A percentile compares a stretch with the other conserved stretches of the same genome.
Conservation (phyloP, 2,329 filamentous ascomycete species). For the Aureobasidium namibiae region DNA sequence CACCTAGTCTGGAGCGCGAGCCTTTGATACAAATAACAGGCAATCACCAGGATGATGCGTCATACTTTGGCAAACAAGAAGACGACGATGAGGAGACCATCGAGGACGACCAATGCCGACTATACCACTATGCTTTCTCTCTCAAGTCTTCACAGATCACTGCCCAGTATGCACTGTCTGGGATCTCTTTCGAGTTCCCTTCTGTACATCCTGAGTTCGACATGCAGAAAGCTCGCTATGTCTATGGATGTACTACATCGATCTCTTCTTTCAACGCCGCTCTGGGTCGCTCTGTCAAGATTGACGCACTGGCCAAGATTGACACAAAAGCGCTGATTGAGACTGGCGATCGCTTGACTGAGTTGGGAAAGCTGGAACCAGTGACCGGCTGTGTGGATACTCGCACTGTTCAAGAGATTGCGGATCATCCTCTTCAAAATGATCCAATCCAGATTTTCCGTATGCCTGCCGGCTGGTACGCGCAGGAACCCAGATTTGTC, state of each 20-base stretch:
- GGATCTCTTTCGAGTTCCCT: slow-evolving; percentile 62
- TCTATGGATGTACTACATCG: slow-evolving; percentile 60
- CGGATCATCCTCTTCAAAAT: slow-evolving; percentile 31
- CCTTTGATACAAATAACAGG: neutral
- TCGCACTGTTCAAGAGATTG: slow-evolving; percentile 46
- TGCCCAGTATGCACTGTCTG: slow-evolving; percentile 56
- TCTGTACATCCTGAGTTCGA: slow-evolving; percentile 46
- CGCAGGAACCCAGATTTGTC: slow-evolving; percentile 61
- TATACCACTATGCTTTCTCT: slow-evolving; percentile 61
- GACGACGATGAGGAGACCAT: slow-evolving; percentile 1
- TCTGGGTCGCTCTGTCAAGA: slow-evolving; percentile 57
- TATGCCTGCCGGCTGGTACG: slow-evolving; percentile 53
- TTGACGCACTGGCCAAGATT: slow-evolving; percentile 57
- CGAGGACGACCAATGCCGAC: slow-evolving; percentile 54
- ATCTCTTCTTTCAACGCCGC: slow-evolving; percentile 50
- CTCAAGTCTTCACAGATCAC: slow-evolving; percentile 39
- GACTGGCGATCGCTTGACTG: slow-evolving; percentile 35
- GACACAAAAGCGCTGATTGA: slow-evolving; percentile 47
- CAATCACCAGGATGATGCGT: neutral
- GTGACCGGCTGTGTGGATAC: slow-evolving; percentile 57
- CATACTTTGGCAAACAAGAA: slow-evolving; percentile 3
- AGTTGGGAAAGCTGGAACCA: slow-evolving; percentile 26
- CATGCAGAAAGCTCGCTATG: slow-evolving; percentile 51
- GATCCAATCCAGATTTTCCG: slow-evolving; percentile 56
- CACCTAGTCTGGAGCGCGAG: slow-evolving; percentile 8